A percentile compares a stretch with the other conserved stretches of the same genome.
Conservation (phyloP, 225 moss, liverwort and hornwort species). For the Polytrichum commune region DNA sequence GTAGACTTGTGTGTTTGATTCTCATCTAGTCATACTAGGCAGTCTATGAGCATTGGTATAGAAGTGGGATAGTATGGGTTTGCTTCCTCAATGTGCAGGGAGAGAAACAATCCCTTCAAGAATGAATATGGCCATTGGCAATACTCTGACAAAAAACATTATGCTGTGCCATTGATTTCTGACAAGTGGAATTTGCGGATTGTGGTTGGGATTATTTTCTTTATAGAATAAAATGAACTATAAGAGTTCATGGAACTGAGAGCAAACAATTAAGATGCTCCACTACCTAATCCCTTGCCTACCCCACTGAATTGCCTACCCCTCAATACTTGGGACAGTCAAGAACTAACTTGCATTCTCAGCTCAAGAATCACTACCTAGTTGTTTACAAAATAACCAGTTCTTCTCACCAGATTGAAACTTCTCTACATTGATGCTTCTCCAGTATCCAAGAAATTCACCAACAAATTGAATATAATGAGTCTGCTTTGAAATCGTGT, state of each 20-base stretch:
- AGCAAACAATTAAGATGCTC: neutral
- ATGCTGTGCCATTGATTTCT: too few species aligned
- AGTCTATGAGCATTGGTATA: too few species aligned
- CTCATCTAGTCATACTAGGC: too few species aligned
- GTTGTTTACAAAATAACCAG: slow-evolving; percentile 5
- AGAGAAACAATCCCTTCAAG: too few species aligned
- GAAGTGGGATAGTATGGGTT: too few species aligned
- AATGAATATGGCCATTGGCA: too few species aligned
- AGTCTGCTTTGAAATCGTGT: neutral
- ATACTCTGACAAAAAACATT: too few species aligned
- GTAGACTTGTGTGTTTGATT: too few species aligned
- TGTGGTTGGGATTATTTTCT: neutral
- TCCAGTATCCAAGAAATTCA: neutral
- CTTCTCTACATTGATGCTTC: neutral
- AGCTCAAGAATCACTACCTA: slow-evolving; percentile 13
- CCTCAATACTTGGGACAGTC: slow-evolving; percentile 5
- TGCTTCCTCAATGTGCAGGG: too few species aligned
- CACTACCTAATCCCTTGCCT: neutral
- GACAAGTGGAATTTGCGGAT: neutral
- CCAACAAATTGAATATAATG: neutral
- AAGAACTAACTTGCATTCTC: slow-evolving; percentile 9
- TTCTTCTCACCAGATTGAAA: neutral
- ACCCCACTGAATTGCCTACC: neutral
- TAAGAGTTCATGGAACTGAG: slow-evolving; percentile 3
- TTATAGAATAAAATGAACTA: slow-evolving; percentile 2